A percentile compares a stretch with the other conserved stretches of the same genome.
phyloP scores from a whole-genome alignment of 169 alveolate genomes.

The Toxoplasma gondii region DNA sequence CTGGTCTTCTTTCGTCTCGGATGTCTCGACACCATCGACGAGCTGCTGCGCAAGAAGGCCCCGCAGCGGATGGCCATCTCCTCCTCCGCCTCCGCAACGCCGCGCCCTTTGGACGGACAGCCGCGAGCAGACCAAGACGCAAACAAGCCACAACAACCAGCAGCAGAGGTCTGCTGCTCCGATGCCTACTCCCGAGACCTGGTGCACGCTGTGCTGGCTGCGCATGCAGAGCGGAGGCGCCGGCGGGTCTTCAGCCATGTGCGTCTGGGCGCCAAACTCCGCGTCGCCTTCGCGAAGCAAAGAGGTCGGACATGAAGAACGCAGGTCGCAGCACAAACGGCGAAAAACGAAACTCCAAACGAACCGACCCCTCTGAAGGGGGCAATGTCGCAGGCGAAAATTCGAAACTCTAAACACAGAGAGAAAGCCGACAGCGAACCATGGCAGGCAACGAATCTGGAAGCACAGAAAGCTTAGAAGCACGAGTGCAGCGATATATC shows the following conservation, averaged over 20 bases:
- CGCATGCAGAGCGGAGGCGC: neutral
- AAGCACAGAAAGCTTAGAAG: no score
- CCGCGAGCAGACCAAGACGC: neutral
- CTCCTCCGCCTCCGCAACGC: neutral
- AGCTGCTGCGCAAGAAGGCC: neutral
- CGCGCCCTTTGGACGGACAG: neutral
- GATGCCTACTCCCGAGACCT: neutral
- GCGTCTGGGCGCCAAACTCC: neutral
- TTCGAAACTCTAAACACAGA: no score
- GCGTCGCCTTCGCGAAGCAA: neutral
- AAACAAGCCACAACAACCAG: neutral
- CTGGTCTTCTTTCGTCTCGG: slow-evolving; percentile 37
- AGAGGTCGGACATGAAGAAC: neutral
- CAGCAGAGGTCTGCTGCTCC: neutral
- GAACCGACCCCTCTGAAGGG: no score
- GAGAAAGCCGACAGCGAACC: no score
- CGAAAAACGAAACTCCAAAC: no score
- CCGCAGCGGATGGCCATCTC: neutral
- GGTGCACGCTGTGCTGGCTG: neutral
- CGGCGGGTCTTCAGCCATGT: neutral
- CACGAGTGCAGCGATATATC: no score
- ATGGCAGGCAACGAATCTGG: no score
- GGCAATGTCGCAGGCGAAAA: no score
- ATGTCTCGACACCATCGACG: slow-evolving; percentile 8
- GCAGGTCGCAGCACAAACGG: neutral